These are phyloP conservation scores for Litsea cubeba DNA, from an alignment of 164 flowering plant species.

Conservation along the genomic window DNA sequence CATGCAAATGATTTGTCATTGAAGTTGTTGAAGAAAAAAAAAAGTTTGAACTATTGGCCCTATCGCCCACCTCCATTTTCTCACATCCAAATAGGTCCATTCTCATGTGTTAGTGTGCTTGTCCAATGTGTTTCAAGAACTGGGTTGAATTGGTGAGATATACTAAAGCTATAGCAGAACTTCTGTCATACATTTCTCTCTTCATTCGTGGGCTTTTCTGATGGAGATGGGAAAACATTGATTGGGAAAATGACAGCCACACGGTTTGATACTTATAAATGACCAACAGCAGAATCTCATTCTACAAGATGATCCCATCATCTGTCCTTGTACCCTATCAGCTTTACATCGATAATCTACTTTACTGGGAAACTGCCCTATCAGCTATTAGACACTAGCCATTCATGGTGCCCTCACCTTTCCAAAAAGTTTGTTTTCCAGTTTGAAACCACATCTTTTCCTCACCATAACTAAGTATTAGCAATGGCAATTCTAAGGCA, in stretches of 20 bases:
- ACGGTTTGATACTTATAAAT: slow-evolving; percentile 1
- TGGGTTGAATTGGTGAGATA: too few species aligned
- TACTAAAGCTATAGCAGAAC: too few species aligned
- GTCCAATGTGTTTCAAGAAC: too few species aligned
- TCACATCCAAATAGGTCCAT: too few species aligned
- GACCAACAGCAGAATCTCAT: not conserved
- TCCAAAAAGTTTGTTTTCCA: slow-evolving; percentile 30
- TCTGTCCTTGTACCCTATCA: slow-evolving; percentile 39
- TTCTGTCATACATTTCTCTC: not conserved
- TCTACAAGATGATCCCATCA: slow-evolving; percentile 15
- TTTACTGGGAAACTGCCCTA: slow-evolving; percentile 27
- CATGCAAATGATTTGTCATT: too few species aligned
- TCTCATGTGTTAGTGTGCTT: too few species aligned
- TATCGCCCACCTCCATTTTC: too few species aligned
- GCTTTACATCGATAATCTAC: slow-evolving; percentile 36
- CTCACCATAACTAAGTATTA: not conserved
- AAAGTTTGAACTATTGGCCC: too few species aligned
- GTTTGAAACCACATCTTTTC: slow-evolving; percentile 18
- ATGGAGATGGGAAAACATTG: slow-evolving; percentile 17
- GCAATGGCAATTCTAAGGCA: slow-evolving; percentile 10
- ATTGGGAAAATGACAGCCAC: slow-evolving; percentile 26
- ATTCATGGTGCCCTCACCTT: slow-evolving; percentile 33
- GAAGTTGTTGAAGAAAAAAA: too few species aligned
- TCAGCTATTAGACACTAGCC: slow-evolving; percentile 15
- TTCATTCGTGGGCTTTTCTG: not conserved